phyloP scores from a whole-genome alignment of 331 rosid species.

The Pyracantha coccinea region DNA sequence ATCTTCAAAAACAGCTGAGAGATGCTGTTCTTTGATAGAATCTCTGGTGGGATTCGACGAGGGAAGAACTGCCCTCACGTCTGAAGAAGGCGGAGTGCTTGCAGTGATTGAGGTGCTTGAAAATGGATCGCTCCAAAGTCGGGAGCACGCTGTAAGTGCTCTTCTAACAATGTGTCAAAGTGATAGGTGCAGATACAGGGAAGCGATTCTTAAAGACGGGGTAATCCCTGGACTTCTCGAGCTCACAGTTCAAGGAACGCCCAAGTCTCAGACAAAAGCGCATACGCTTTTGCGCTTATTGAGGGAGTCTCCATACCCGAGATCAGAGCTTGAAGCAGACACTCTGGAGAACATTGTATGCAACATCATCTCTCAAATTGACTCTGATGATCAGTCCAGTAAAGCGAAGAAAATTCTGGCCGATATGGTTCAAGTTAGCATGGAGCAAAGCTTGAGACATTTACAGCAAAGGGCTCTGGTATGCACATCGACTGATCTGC shows the following conservation, averaged over 20 bases:
- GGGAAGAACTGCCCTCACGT: conserved; percentile 63
- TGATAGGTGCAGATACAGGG: conserved; percentile 74
- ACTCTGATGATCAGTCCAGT: conserved; percentile 64
- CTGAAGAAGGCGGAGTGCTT: conserved; percentile 86
- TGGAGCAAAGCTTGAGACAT: conserved; percentile 89
- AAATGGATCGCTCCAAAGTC: conserved; percentile 73
- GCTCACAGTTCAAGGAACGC: conserved; percentile 86
- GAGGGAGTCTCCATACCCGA: conserved; percentile 64
- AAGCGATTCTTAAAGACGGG: conserved; percentile 73
- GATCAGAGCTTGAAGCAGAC: conserved; percentile 61
- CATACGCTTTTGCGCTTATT: conserved; percentile 52
- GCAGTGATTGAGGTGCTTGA: conserved; percentile 90
- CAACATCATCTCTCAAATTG: conserved; percentile 70
- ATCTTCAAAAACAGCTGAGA: conserved; percentile 84
- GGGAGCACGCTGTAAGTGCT: conserved; percentile 84
- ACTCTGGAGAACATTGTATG: conserved; percentile 87
- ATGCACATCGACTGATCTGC: conserved; percentile 60
- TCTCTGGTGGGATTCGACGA: conserved; percentile 63
- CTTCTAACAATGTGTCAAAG: conserved; percentile 77
- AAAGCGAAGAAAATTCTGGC: conserved; percentile 86
- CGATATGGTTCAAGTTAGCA: conserved; percentile 93
- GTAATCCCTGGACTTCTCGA: conserved; percentile 94
- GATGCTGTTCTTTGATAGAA: conserved; percentile 82
- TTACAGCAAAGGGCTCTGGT: conserved; percentile 80
- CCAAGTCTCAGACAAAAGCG: conserved; percentile 62